Conservation (phyloP, 169 alveolate genomes). For the Eimeria acervulina region DNA sequence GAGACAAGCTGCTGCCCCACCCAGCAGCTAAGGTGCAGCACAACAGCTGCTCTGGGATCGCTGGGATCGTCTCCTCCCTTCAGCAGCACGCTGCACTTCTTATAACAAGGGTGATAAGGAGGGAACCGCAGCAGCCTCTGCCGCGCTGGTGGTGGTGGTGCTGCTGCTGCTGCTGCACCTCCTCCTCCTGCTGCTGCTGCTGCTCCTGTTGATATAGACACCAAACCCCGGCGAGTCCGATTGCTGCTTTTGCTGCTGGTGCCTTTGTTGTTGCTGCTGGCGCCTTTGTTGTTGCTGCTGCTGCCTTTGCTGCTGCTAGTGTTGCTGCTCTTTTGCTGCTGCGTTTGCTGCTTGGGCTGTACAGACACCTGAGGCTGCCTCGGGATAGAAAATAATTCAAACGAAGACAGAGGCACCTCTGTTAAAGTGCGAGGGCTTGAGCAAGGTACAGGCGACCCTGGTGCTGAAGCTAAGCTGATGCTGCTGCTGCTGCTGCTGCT, state of each 20-base stretch:
- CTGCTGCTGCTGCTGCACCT: not conserved
- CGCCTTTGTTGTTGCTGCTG: not conserved
- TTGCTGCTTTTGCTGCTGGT: not conserved
- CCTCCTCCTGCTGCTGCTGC: not conserved
- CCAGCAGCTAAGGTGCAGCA: conserved; percentile 1
- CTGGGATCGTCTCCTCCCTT: not conserved
- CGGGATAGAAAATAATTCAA: not conserved
- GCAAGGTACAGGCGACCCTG: not conserved
- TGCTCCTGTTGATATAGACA: not conserved
- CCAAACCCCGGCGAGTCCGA: no score
- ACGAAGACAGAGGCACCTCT: not conserved
- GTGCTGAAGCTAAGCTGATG: no score
- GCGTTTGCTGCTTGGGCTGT: not conserved
- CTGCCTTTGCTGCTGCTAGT: not conserved
- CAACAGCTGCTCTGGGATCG: not conserved
- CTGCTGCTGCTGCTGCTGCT: no score
- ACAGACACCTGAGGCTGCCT: not conserved
- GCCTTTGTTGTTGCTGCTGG: not conserved
- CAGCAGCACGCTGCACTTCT: not conserved
- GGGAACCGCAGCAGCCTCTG: not conserved
- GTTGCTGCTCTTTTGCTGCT: not conserved
- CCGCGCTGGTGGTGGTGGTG: not conserved
- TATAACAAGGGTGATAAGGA: not conserved
- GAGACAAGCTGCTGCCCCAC: not conserved
- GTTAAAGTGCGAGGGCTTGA: not conserved